A percentile compares a stretch with the other conserved stretches of the same genome.
Conservation (phyloP, 2,329 filamentous ascomycete genomes). For the Alternaria dauci region DNA sequence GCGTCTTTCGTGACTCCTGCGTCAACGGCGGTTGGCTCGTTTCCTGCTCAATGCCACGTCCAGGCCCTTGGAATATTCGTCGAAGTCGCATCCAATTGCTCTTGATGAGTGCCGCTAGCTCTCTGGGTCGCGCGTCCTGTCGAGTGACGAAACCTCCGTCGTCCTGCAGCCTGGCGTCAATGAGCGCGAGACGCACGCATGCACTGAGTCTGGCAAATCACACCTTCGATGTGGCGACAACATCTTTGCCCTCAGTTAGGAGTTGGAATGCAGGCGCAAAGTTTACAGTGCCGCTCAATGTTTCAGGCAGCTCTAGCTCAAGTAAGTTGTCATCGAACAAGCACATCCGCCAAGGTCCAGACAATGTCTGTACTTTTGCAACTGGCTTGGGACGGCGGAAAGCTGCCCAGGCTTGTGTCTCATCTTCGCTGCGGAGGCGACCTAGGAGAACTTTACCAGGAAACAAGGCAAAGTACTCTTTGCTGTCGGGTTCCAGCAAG, state of each 20-base stretch:
- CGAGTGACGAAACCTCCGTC: background rate
- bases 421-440: background rate
- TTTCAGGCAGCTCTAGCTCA: background rate
- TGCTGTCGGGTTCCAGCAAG: background rate
- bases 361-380: background rate
- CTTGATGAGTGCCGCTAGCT: background rate
- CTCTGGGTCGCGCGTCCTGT: background rate
- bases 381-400: background rate
- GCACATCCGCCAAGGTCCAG: background rate
- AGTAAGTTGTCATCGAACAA: background rate
- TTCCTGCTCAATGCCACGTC: background rate
- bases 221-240: background rate
- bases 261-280: background rate
- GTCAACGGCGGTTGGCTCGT: no score
- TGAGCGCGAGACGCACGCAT: background rate
- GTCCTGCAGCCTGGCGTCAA: background rate
- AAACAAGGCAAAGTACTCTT: background rate
- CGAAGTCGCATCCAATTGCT: background rate
- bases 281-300: background rate
- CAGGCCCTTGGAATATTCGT: background rate
- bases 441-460: background rate
- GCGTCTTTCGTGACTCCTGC: background rate
- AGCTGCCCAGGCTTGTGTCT: background rate
- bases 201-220: background rate
- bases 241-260: background rate